phyloP scores from a whole-genome alignment of 106 monocot species.

The Platanthera guangdongensis region DNA sequence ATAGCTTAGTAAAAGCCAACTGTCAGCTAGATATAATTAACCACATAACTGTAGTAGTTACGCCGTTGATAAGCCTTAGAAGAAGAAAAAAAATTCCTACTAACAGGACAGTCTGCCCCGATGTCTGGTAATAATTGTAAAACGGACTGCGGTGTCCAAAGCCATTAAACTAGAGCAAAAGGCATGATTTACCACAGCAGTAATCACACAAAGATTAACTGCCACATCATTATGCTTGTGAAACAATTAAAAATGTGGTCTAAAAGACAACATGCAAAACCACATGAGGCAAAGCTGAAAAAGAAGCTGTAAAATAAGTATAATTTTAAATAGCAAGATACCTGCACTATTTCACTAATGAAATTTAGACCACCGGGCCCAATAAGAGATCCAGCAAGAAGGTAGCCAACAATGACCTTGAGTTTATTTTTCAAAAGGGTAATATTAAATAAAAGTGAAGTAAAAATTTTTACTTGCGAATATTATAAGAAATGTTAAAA shows the following conservation, averaged over 20 bases:
- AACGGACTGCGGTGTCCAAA: neutral
- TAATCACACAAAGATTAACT: neutral
- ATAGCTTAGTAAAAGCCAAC: no score
- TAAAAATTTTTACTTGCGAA: neutral
- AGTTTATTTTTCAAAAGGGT: conserved; percentile 5
- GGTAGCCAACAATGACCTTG: conserved; percentile 98
- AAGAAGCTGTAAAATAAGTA: neutral
- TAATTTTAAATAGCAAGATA: conserved; percentile 11
- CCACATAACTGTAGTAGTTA: no score
- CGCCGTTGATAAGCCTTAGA: no score
- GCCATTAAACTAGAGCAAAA: neutral
- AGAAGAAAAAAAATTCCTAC: no score
- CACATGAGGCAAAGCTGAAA: neutral
- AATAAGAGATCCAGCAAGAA: conserved; percentile 94
- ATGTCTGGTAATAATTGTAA: neutral
- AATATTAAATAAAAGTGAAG: neutral
- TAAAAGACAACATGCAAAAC: neutral
- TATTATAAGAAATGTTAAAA: neutral
- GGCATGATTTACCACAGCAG: neutral
- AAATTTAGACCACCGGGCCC: conserved; percentile 91
- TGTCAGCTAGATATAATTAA: no score
- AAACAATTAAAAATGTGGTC: neutral
- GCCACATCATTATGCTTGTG: neutral
- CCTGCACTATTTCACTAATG: conserved; percentile 96
- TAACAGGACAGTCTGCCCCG: neutral